These are phyloP conservation scores for Pythium dissimile DNA, from an alignment of 352 stramenopile species.

Conservation along the genomic window DNA sequence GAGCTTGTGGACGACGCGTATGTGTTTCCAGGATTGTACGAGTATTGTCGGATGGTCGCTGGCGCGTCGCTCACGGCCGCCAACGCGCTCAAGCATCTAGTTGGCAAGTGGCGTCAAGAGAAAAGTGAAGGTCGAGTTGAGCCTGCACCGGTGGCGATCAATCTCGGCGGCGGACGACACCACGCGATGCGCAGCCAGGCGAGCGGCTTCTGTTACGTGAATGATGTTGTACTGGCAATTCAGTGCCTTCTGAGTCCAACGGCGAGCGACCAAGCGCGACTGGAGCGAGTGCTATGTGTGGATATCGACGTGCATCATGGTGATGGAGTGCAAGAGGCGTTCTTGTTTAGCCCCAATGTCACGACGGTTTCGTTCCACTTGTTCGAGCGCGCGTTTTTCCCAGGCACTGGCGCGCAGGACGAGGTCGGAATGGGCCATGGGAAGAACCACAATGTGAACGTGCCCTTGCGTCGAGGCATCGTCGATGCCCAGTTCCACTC, in stretches of 20 bases:
- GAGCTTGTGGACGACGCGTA: conserved; percentile 68
- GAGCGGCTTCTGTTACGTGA: conserved; percentile 76
- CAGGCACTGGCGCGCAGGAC: conserved; percentile 29
- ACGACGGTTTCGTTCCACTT: conserved; percentile 59
- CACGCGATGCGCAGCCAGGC: conserved; percentile 52
- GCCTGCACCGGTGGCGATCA: conserved; percentile 30
- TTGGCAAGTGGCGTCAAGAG: conserved; percentile 9
- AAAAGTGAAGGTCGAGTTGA: background rate
- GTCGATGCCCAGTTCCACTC: conserved; percentile 45
- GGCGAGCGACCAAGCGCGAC: background rate
- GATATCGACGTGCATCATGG: conserved; percentile 69
- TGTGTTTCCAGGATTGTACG: conserved; percentile 44
- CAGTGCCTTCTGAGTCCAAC: conserved; percentile 22
- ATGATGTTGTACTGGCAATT: conserved; percentile 60
- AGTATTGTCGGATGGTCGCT: conserved; percentile 55
- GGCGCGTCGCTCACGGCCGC: conserved; percentile 59
- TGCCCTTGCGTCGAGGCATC: conserved; percentile 54
- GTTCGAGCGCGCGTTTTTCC: conserved; percentile 45
- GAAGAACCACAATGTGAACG: conserved; percentile 54
- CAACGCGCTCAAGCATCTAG: conserved; percentile 39
- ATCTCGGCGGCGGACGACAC: conserved; percentile 59
- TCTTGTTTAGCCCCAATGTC: conserved; percentile 47
- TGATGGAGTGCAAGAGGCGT: conserved; percentile 53
- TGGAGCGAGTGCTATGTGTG: conserved; percentile 39
- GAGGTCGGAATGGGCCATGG: conserved; percentile 29